Evolutionary conservation across 352 stramenopile species (phyloP).

Genomic region (Phytophthora pluvialis): DNA sequence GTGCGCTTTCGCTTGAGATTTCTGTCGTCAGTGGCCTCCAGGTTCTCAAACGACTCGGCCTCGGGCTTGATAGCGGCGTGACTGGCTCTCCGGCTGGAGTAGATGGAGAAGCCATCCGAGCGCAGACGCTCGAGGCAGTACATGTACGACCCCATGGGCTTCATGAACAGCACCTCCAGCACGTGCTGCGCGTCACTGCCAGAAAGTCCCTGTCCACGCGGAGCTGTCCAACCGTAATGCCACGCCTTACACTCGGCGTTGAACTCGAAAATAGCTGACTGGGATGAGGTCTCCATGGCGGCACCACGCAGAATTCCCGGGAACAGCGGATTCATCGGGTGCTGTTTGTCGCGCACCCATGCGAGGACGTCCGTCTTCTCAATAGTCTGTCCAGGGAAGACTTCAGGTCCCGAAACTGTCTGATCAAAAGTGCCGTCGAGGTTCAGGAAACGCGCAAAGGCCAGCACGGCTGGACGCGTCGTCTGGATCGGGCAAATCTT

Average conservation of each 20-base stretch:
- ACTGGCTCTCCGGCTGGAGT: conserved; percentile 76
- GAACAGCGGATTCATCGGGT: conserved; percentile 82
- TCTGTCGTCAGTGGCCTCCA: conserved; percentile 45
- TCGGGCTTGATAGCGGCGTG: conserved; percentile 65
- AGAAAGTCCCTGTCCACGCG: conserved; percentile 74
- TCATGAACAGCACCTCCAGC: conserved; percentile 84
- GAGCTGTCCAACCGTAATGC: conserved; percentile 89
- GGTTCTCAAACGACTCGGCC: conserved; percentile 60
- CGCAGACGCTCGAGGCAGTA: conserved; percentile 82
- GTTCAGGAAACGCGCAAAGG: conserved; percentile 77
- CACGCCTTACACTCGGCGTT: conserved; percentile 90
- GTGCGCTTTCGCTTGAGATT: conserved; percentile 67
- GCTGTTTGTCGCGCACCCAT: conserved; percentile 76
- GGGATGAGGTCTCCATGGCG: conserved; percentile 78
- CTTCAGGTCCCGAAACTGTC: conserved; percentile 71
- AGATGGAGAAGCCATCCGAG: conserved; percentile 82
- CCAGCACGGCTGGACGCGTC: conserved; percentile 62
- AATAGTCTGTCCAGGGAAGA: conserved; percentile 82
- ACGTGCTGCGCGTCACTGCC: conserved; percentile 82
- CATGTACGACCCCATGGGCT: conserved; percentile 83
- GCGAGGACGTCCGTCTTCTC: conserved; percentile 67
- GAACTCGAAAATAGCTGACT: conserved; percentile 89
- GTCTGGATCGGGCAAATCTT: conserved; percentile 85
- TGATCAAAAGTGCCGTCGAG: conserved; percentile 74
- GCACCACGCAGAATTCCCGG: conserved; percentile 75